Conservation (phyloP, 495 filamentous ascomycete species). For the Pyrenopolyporus hunteri region DNA sequence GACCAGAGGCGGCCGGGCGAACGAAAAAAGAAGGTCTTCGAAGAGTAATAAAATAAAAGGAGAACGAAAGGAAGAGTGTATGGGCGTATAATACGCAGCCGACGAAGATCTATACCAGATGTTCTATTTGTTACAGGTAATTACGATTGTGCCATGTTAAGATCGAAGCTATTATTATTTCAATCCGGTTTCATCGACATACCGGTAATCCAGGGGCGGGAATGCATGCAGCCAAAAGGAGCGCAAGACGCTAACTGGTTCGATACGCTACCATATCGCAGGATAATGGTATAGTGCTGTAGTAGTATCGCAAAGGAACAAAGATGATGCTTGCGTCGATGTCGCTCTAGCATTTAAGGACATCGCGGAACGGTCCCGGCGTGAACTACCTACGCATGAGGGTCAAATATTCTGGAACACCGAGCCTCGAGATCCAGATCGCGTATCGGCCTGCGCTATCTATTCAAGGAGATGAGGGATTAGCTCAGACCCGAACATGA, state of each 20-base stretch:
- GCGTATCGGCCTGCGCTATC: neutral
- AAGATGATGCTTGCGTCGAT: slow-evolving; percentile 3
- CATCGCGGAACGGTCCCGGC: slow-evolving; percentile 2
- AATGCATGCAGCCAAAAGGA: slow-evolving; percentile 1
- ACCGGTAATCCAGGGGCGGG: neutral
- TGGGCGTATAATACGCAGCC: too few relatives aligned
- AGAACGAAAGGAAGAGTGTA: too few relatives aligned
- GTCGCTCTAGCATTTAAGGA: slow-evolving; percentile 9
- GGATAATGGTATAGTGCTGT: neutral
- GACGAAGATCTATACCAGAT: too few relatives aligned
- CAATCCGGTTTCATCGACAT: too few relatives aligned
- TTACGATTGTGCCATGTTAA: neutral
- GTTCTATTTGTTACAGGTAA: too few relatives aligned
- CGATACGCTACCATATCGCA: too few relatives aligned
- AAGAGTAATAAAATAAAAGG: neutral
- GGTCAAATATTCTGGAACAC: slow-evolving; percentile 13
- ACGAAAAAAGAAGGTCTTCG: neutral
- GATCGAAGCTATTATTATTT: too few relatives aligned
- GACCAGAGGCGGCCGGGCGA: too few relatives aligned
- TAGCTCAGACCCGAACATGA: slow-evolving; percentile 12
- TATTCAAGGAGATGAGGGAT: neutral
- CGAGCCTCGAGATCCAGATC: slow-evolving; percentile 10
- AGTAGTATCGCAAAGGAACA: neutral
- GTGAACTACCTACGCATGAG: neutral
- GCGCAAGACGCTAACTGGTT: neutral